Evolutionary conservation across 495 filamentous ascomycete species (phyloP).

Genomic region (Tuber melanosporum): DNA sequence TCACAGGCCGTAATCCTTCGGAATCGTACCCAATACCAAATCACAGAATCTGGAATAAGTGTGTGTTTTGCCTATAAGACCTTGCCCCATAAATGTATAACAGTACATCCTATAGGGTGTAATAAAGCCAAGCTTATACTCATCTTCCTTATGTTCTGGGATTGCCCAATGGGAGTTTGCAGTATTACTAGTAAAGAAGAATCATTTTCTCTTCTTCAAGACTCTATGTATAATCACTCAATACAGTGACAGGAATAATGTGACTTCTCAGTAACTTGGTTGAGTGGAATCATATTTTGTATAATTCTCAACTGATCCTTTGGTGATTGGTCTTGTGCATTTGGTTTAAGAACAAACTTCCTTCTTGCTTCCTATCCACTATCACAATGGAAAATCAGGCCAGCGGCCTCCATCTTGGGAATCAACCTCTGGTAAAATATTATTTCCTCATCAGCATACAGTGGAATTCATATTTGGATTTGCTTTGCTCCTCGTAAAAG

Average conservation of each 20-base stretch:
- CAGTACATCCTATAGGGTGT: no score
- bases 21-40: neutral
- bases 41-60: neutral
- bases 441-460: no score
- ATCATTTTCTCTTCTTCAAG: neutral
- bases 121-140: neutral
- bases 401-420: neutral
- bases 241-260: neutral
- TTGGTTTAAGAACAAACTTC: neutral
- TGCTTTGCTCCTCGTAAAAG: rapidly evolving
- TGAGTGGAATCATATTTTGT: neutral
- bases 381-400: neutral
- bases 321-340: no score
- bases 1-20: neutral
- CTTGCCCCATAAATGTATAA: neutral
- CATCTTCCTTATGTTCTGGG: neutral
- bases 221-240: neutral
- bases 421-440: rapidly evolving
- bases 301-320: neutral
- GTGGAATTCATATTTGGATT: no score
- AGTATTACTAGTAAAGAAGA: neutral
- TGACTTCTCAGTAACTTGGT: neutral
- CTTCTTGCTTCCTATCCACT: neutral
- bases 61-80: neutral
- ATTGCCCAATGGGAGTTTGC: no score